Evolutionary conservation across 2,329 filamentous ascomycete species (phyloP).

Genomic region (Alternaria consortialis): DNA sequence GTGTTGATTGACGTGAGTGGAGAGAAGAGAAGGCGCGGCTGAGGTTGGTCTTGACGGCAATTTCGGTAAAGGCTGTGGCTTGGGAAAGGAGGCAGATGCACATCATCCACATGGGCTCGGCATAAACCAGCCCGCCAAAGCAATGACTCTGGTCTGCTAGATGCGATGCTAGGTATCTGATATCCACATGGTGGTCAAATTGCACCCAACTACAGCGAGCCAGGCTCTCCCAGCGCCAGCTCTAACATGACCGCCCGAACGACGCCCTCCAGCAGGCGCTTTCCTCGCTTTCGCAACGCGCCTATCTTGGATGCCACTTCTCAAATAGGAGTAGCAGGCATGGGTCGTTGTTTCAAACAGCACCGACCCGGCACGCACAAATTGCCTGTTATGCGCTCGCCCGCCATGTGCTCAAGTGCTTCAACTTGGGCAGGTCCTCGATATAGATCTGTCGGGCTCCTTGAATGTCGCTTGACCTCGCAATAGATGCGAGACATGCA

Average conservation of each 20-base stretch:
- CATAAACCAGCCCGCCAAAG: conserved; percentile 23
- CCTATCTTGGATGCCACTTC: not conserved
- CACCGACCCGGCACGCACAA: conserved; percentile 36
- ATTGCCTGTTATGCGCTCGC: conserved; percentile 40
- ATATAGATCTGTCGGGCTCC: not conserved
- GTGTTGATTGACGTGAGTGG: conserved; percentile 39
- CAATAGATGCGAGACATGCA: not conserved
- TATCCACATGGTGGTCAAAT: conserved; percentile 10
- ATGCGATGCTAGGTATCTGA: not conserved
- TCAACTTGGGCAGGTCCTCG: not conserved
- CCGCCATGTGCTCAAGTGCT: not conserved
- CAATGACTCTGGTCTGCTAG: conserved; percentile 9
- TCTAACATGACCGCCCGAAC: not conserved
- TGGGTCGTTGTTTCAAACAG: conserved; percentile 35
- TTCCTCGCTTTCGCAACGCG: conserved; percentile 1
- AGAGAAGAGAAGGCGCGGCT: conserved; percentile 43
- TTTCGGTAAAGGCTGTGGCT: conserved; percentile 25
- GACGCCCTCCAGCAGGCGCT: not conserved
- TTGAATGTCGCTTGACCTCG: conserved; percentile 8
- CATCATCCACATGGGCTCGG: conserved; percentile 25
- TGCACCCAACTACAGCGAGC: conserved; percentile 12
- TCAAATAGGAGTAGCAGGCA: conserved; percentile 12
- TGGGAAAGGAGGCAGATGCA: conserved; percentile 30
- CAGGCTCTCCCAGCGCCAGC: conserved; percentile 20
- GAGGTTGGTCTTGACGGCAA: conserved; percentile 26